A percentile compares a stretch with the other conserved stretches of the same genome.
Evolutionary conservation across 805 yeast genomes (phyloP).

Genomic region (Brettanomyces nanus): DNA sequence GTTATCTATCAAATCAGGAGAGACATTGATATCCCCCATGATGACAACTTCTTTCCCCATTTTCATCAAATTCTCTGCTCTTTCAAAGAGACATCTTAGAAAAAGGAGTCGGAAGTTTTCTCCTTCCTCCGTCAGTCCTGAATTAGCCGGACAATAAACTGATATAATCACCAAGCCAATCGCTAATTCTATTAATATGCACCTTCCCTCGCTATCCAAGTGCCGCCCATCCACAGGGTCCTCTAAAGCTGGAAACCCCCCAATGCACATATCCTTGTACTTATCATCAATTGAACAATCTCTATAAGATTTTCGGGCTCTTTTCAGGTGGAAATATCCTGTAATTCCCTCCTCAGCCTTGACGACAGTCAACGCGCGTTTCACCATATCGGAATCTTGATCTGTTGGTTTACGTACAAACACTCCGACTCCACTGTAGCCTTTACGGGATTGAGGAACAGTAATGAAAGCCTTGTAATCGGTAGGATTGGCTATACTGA

Average conservation of each 20-base stretch:
- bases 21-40: conserved; percentile 85
- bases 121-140: conserved; percentile 61
- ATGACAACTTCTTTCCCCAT: conserved; percentile 64
- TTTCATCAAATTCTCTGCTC: conserved; percentile 48
- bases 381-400: conserved; percentile 31
- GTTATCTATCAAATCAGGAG: conserved; percentile 72
- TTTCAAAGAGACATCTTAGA: conserved; percentile 46
- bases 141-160: conserved; percentile 89
- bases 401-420: conserved; percentile 50
- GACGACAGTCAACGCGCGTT: conserved; percentile 40
- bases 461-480: conserved; percentile 62
- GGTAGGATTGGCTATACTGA: conserved; percentile 31
- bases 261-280: conserved; percentile 36
- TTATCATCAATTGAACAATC: conserved; percentile 16
- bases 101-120: conserved; percentile 52
- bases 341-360: conserved; percentile 91
- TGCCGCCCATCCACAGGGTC: conserved; percentile 21
- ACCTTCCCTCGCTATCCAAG: conserved; percentile 84
- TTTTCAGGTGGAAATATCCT: conserved; percentile 40
- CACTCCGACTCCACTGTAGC: conserved; percentile 89
- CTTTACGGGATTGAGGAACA: conserved; percentile 60
- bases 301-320: conserved; percentile 16
- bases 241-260: conserved; percentile 56
- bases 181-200: conserved; percentile 65
- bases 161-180: conserved; percentile 53